phyloP scores from a whole-genome alignment of 2,329 filamentous ascomycete species.

The Cryphonectria nitschkei region DNA sequence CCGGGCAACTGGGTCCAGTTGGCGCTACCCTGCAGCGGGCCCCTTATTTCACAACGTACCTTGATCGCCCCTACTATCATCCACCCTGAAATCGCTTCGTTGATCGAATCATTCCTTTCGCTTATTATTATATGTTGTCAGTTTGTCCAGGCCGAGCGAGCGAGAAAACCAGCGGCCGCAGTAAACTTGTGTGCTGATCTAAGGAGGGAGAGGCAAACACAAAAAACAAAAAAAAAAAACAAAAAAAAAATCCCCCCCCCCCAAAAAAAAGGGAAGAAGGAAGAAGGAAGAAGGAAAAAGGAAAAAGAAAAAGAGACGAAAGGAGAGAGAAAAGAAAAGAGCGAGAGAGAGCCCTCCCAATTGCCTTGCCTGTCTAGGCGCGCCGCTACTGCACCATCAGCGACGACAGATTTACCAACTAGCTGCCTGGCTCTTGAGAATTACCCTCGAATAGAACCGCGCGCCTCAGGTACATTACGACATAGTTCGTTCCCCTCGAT shows the following conservation, averaged over 20 bases:
- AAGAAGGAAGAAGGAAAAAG: neutral
- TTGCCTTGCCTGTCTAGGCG: constrained; percentile 11
- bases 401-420: neutral
- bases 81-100: constrained; percentile 16
- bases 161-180: constrained; percentile 4
- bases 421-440: neutral
- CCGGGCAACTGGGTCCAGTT: constrained; percentile 19
- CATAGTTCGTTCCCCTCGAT: neutral
- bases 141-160: constrained; percentile 20
- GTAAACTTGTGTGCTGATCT: constrained; percentile 19
- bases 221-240: no score
- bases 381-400: constrained; percentile 15
- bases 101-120: constrained; percentile 22
- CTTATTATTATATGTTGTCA: constrained; percentile 22
- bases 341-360: constrained; percentile 3
- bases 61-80: constrained; percentile 21
- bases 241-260: no score
- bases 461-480: neutral
- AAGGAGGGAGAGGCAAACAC: neutral
- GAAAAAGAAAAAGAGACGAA: no score
- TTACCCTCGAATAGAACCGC: neutral
- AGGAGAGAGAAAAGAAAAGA: neutral
- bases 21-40: constrained; percentile 19
- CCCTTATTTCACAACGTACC: constrained; percentile 19
- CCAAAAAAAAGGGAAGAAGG: no score